A percentile compares a stretch with the other conserved stretches of the same genome.
These are phyloP conservation scores for Exophiala xenobiotica DNA, from an alignment of 2,329 filamentous ascomycete species.

Conservation along the genomic window DNA sequence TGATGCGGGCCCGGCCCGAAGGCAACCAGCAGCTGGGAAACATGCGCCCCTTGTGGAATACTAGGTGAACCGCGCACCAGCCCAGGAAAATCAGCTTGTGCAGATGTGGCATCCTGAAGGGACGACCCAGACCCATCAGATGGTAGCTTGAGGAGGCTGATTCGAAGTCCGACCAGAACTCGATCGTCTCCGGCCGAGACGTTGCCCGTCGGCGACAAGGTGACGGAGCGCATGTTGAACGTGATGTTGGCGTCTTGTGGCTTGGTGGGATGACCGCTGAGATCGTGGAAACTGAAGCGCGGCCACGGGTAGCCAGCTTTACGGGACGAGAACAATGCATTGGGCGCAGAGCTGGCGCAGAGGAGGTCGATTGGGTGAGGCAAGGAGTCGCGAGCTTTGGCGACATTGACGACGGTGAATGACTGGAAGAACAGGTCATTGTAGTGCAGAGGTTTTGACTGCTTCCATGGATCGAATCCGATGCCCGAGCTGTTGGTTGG, in stretches of 20 bases:
- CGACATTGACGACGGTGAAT: conserved; percentile 10
- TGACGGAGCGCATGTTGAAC: conserved; percentile 7
- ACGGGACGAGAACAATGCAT: conserved; percentile 9
- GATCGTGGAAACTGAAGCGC: conserved; percentile 5
- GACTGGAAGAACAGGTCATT: conserved; percentile 10
- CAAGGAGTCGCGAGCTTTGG: conserved; percentile 3
- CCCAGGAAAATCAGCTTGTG: background rate
- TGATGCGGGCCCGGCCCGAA: conserved; percentile 5
- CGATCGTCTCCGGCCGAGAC: background rate
- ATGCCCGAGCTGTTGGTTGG: conserved; percentile 7
- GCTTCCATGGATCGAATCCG: conserved; percentile 4
- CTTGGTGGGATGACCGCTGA: background rate
- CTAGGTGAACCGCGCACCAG: background rate
- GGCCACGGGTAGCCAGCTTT: conserved; percentile 4
- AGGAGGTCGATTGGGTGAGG: conserved; percentile 6
- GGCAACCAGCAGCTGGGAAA: background rate
- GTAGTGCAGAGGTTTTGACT: conserved; percentile 7
- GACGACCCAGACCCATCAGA: background rate
- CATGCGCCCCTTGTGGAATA: background rate
- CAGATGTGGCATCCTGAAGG: too few relatives aligned
- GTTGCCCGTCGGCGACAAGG: conserved; percentile 3
- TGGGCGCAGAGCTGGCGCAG: conserved; percentile 8
- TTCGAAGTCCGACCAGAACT: conserved; percentile 1
- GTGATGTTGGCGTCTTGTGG: conserved; percentile 7
- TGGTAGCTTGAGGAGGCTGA: conserved; percentile 8